Evolutionary conservation across 345 rosid species (phyloP).

Genomic region (Moricandia moricandioides): DNA sequence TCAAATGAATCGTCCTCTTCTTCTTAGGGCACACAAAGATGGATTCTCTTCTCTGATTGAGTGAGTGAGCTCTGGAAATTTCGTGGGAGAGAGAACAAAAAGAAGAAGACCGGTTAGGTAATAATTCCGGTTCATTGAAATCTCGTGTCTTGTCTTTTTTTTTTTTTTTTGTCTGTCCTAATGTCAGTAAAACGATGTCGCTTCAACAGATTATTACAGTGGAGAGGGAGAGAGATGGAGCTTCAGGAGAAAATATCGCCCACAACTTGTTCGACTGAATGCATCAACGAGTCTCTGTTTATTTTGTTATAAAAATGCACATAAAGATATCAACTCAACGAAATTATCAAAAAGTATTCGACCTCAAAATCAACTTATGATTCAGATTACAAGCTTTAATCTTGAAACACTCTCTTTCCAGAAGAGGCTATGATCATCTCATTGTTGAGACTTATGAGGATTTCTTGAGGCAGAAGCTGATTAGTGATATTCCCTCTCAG

Average conservation of each 20-base stretch:
- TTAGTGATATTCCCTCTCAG: conserved; percentile 6
- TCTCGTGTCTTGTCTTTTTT: background rate
- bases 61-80: too few species aligned
- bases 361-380: too few species aligned
- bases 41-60: background rate
- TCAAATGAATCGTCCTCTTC: background rate
- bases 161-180: background rate
- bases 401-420: too few species aligned
- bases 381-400: too few species aligned
- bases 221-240: background rate
- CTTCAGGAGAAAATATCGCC: background rate
- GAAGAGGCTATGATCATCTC: conserved; percentile 30
- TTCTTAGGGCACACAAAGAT: background rate
- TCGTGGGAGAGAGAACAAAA: background rate
- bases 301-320: too few species aligned
- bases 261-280: background rate
- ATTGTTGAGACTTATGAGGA: conserved; percentile 40
- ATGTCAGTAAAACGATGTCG: background rate
- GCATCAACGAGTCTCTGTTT: background rate
- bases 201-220: background rate
- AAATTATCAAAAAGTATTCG: too few species aligned
- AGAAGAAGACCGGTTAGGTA: background rate
- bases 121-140: background rate
- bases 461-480: conserved; percentile 35
- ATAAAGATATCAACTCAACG: too few species aligned